Evolutionary conservation across 2,329 filamentous ascomycete species (phyloP).

Genomic region (Aschersonia sp.): DNA sequence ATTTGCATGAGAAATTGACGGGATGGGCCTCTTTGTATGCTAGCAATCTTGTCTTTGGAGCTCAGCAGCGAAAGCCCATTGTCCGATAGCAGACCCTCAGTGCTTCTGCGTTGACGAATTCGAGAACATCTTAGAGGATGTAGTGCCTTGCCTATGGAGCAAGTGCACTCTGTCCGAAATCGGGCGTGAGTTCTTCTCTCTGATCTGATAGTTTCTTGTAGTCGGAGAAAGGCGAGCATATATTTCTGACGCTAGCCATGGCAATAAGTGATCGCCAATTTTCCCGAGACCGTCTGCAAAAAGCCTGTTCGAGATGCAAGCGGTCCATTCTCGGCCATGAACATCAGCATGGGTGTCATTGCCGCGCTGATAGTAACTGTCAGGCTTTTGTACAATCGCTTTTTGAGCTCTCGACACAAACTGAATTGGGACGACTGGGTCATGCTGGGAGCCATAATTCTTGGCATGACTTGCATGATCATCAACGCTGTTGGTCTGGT

Average conservation of each 20-base stretch:
- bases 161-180: constrained; percentile 11
- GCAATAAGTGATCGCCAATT: constrained; percentile 1
- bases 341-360: constrained; percentile 7
- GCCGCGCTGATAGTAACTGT: constrained; percentile 7
- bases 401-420: constrained; percentile 13
- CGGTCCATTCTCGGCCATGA: constrained; percentile 1
- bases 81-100: constrained; percentile 1
- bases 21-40: background rate
- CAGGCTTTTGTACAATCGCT: constrained; percentile 11
- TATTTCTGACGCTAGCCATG: background rate
- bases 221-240: background rate
- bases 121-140: constrained; percentile 7
- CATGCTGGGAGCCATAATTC: constrained; percentile 9
- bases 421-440: constrained; percentile 17
- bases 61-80: constrained; percentile 5
- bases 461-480: constrained; percentile 9
- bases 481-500: constrained; percentile 10
- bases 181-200: constrained; percentile 10
- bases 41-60: constrained; percentile 1
- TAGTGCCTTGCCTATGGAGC: constrained; percentile 9
- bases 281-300: constrained; percentile 1
- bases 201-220: background rate
- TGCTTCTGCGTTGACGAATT: constrained; percentile 21
- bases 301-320: constrained; percentile 1
- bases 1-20: background rate